Evolutionary conservation across 805 yeast species (phyloP).

Genomic region (Saccharomycopsis schoenii): DNA sequence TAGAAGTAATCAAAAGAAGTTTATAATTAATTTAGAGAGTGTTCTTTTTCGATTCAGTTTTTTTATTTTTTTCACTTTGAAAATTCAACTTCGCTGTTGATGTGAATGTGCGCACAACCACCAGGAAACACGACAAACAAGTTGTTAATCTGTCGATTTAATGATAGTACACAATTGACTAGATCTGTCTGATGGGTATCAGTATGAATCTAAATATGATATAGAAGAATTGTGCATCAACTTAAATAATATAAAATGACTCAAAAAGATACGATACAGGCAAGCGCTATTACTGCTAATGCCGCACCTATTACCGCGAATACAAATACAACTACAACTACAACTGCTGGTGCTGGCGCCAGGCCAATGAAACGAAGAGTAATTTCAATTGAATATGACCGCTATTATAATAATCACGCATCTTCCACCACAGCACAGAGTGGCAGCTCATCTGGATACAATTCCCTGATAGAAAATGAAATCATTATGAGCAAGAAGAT

Average conservation of each 20-base stretch:
- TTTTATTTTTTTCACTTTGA: no score
- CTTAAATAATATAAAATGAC: neutral
- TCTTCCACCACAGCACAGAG: neutral
- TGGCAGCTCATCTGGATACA: constrained; percentile 1
- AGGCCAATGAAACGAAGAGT: neutral
- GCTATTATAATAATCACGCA: neutral
- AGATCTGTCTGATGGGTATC: no score
- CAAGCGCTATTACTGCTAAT: neutral
- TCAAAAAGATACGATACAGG: neutral
- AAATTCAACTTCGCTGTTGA: neutral
- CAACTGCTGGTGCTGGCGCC: neutral
- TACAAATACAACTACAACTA: neutral
- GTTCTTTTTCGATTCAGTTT: no score
- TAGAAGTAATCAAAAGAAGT: neutral
- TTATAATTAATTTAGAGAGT: no score
- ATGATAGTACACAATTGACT: no score
- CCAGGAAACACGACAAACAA: neutral
- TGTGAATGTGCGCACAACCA: neutral
- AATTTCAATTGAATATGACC: neutral
- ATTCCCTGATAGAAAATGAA: constrained; percentile 1
- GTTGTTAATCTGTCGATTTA: no score
- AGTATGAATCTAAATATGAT: no score
- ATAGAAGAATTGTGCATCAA: neutral
- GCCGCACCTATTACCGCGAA: neutral
- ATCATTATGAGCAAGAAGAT: neutral